Evolutionary conservation across 352 stramenopile species (phyloP), one percentile per base, ranked within the genome.

Genomic region (Phytopythium montanum): DNA sequence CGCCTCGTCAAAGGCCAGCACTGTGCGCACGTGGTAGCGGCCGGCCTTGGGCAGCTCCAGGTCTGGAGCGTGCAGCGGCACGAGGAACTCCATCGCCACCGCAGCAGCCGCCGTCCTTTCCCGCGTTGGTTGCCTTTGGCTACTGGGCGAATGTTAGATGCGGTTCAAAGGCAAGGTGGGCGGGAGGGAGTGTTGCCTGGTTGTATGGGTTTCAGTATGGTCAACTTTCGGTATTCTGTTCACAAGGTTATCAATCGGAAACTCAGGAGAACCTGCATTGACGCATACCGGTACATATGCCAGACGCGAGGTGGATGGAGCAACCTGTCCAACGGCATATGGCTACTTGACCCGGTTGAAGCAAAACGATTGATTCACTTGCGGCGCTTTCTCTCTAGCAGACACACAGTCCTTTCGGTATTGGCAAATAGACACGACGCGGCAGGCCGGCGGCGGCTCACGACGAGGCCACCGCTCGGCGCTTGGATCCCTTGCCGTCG

Each of bases 11-110:
- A 91, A 71, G 26, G 70, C 64, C 57, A 79, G 75, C 48, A 92
- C 76, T 26, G 74, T 64, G n/a, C 69, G 70, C 58, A 90, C 85
- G 61, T 87, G 81, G 54, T 87, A 82, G 54, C 85, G 75, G 49
- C 79, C 80, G 48, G 69, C 62, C 59, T 89, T 88, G 51, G 79
- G 64, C 54, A 92, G 72, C 66, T 94, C 85, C 54, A 94, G 63
- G 66, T 94, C 85, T 38, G 84, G 70, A 45, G 79, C 60, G 59
- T 92, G 81, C 60, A 92, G 71, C 59, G 85, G 85, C 65, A 94
- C 81, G 34, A 90, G 71, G 66, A 94, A 94, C 70, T 90, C 76
- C 69, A 84, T 87, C n/a, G n/a, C 44, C 33, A 2, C 14, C 33
- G 8, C n/a, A n/a, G n/a, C n/a, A n/a, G n/a, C 14, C 33, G 33